These are phyloP conservation scores for Areca catechu DNA, from an alignment of 176 grass and related monocot species.

Conservation along the genomic window DNA sequence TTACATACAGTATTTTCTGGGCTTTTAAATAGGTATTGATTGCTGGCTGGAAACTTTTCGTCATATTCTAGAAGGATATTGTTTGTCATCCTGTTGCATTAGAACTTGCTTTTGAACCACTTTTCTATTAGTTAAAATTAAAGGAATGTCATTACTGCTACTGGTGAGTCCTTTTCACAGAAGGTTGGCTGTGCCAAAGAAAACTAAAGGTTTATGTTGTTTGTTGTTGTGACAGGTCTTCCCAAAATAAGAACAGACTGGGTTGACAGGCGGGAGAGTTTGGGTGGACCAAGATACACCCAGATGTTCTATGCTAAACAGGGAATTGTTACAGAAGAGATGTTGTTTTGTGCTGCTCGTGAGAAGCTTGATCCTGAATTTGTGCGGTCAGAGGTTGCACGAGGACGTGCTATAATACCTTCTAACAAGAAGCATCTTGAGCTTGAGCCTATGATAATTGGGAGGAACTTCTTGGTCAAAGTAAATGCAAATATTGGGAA, in stretches of 20 bases:
- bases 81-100: no score
- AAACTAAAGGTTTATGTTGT: neutral
- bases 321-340: slow-evolving; percentile 91
- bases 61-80: no score
- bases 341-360: slow-evolving; percentile 82
- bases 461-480: slow-evolving; percentile 96
- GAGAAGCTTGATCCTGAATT: slow-evolving; percentile 95
- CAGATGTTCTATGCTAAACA: slow-evolving; percentile 99
- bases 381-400: slow-evolving; percentile 76
- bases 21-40: no score
- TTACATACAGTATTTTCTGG: no score
- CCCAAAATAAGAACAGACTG: slow-evolving; percentile 95
- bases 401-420: slow-evolving; percentile 89
- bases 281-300: slow-evolving; percentile 66
- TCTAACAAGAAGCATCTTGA: slow-evolving; percentile 92
- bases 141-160: neutral
- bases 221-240: slow-evolving; percentile 48
- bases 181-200: no score
- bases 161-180: neutral
- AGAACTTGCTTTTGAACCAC: no score
- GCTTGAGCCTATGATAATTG: slow-evolving; percentile 97
- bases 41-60: no score
- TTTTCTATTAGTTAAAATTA: no score
- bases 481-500: slow-evolving; percentile 97
- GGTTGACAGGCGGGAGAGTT: slow-evolving; percentile 71